Evolutionary conservation across 106 monocot genomes (phyloP).

Genomic region (Platanthera guangdongensis): DNA sequence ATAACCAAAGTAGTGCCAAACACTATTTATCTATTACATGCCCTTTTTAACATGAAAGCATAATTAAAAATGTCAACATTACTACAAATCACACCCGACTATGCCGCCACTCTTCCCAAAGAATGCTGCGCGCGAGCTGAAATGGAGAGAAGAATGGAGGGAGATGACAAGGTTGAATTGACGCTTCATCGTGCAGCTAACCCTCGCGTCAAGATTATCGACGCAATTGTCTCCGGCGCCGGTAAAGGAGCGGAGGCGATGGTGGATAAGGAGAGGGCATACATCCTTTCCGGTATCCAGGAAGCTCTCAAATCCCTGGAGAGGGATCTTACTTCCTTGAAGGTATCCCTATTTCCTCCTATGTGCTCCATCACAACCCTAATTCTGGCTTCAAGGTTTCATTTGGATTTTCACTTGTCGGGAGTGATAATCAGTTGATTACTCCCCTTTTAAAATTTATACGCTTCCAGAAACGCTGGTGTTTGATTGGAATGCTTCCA

Average conservation of each 20-base stretch:
- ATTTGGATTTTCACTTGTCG: not conserved
- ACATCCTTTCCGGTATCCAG: conserved; percentile 26
- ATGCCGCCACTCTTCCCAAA: too few relatives aligned
- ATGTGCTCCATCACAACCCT: not conserved
- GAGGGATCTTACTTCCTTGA: conserved; percentile 35
- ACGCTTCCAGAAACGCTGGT: not conserved
- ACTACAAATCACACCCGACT: too few relatives aligned
- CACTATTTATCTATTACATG: too few relatives aligned
- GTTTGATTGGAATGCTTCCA: not conserved
- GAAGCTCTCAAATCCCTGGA: conserved; percentile 45
- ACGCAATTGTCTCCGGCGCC: conserved; percentile 11
- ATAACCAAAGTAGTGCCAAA: too few relatives aligned
- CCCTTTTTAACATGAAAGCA: too few relatives aligned
- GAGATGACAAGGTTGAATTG: conserved; percentile 41
- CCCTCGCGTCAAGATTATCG: conserved; percentile 32
- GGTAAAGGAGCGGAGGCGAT: not conserved
- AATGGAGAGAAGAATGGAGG: conserved; percentile 9
- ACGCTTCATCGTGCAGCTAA: conserved; percentile 32
- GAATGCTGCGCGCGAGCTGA: too few relatives aligned
- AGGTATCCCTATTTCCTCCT: conserved; percentile 16
- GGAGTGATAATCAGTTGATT: not conserved
- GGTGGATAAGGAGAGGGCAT: conserved; percentile 11
- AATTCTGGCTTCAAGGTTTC: not conserved
- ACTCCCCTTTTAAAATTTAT: not conserved
- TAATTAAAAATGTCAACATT: too few relatives aligned